Evolutionary conservation across 495 filamentous ascomycete species (phyloP).

Genomic region (Clohesyomyces aquaticus): DNA sequence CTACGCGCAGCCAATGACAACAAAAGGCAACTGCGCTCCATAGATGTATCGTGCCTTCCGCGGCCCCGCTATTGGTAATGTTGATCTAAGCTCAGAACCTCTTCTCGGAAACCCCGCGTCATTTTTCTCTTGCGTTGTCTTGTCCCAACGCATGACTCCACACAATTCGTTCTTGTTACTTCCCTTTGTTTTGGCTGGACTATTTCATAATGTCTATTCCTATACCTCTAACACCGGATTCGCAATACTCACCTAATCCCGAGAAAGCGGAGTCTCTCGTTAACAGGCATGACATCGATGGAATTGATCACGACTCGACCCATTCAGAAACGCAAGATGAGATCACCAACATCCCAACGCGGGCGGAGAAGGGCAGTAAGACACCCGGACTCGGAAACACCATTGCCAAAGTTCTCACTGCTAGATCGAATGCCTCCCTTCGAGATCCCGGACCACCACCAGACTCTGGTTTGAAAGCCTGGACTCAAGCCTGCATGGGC

Average conservation of each 20-base stretch:
- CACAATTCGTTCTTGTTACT: not conserved
- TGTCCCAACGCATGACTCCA: not conserved
- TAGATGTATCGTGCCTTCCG: not conserved
- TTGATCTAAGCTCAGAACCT: not conserved
- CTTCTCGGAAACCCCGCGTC: not conserved
- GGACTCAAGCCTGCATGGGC: slow-evolving; percentile 67
- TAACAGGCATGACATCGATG: slow-evolving; percentile 1
- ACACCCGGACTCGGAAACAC: not conserved
- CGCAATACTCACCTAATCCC: not conserved
- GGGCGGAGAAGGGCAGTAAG: not conserved
- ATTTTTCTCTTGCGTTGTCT: slow-evolving; percentile 2
- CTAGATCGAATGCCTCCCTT: slow-evolving; percentile 30
- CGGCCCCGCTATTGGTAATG: not conserved
- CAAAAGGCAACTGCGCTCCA: not conserved
- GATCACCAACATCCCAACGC: not conserved
- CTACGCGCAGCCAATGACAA: not conserved
- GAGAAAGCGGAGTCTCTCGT: slow-evolving; percentile 4
- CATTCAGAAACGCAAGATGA: not conserved
- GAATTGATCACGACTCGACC: slow-evolving; percentile 1
- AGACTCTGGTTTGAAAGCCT: slow-evolving; percentile 66
- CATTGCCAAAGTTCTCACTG: slow-evolving; percentile 22
- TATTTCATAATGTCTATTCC: slow-evolving; percentile 18
- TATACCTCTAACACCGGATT: slow-evolving; percentile 8
- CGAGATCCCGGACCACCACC: slow-evolving; percentile 61
- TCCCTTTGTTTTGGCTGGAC: not conserved